Evolutionary conservation across 495 filamentous ascomycete species (phyloP), one percentile per base, ranked within the genome.

Genomic region (Amorphotheca resinae): DNA sequence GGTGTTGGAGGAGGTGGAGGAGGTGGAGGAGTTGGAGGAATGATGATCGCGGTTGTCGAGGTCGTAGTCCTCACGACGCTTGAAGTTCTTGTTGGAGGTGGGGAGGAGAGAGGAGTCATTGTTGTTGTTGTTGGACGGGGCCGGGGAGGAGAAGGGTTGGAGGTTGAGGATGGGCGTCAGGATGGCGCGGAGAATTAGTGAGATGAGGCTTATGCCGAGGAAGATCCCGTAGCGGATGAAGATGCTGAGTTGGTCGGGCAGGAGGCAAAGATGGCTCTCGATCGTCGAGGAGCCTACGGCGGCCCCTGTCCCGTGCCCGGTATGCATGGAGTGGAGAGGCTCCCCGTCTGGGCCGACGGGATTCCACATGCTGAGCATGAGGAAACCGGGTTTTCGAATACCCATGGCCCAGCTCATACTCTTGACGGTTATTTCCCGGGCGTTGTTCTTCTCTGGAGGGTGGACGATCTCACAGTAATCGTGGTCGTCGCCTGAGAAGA

Each of bases 401-500:
- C 93, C 89, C 91, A 96, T 96, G 4, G 87, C 85, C 86, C 86
- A 94, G 49, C 77, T 87, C 30, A 93, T 68, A 49, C 77, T 84
- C 62, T 99, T 99, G 43, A 96, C 87, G 0, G 93, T 96, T 49
- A 95, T 88, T 53, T 99, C 93, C 20, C 68, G 73, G 1, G 89
- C 80, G 32, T 72, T 73, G 4, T 67, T 67, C 44, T 73, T 70
- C 14, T 71, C 62, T 8, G 68, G 73, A 45, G 78, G 70, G 57
- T 99, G 93, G 1, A 73, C 62, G 18, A 96, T 61, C 42, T 95
- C 87, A 62, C 93, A 99, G 63, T 96, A 94, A 60, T 99, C 93
- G 61, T 99, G 93, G 59, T 99, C 93, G 53, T 99, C 93, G 1
- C 93, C 93, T 1, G 87, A 93, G 57, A 95, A 96, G 31, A 85